Conservation (phyloP, 495 filamentous ascomycete genomes). For the Cetradonia linearis region DNA sequence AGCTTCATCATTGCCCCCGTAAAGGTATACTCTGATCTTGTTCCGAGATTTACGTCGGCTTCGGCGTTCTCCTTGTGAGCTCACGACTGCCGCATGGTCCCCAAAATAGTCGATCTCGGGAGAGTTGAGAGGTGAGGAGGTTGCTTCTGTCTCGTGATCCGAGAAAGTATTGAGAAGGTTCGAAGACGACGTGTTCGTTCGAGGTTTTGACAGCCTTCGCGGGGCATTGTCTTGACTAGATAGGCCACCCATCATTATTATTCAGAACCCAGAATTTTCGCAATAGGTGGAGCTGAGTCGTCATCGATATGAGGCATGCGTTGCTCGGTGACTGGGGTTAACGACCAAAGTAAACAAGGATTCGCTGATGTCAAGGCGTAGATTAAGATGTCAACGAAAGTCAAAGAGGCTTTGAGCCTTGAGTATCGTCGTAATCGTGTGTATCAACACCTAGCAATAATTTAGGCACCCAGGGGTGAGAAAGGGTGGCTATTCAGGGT, state of each 20-base stretch:
- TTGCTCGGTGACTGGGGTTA: background rate
- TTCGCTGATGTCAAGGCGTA: background rate
- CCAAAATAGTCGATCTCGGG: constrained; percentile 23
- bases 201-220: constrained; percentile 13
- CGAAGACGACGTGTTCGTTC: constrained; percentile 23
- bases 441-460: background rate
- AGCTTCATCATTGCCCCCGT: constrained; percentile 18
- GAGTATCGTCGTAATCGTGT: background rate
- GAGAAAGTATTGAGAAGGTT: constrained; percentile 15
- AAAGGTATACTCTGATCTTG: constrained; percentile 24
- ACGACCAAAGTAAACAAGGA: background rate
- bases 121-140: constrained; percentile 18
- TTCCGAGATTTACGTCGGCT: constrained; percentile 21
- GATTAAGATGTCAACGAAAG: background rate
- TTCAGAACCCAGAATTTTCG: background rate
- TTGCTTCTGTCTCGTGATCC: constrained; percentile 4
- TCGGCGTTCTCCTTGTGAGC: constrained; percentile 21
- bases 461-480: background rate
- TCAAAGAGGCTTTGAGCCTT: background rate
- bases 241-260: background rate
- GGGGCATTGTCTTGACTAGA: background rate
- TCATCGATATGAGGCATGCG: background rate
- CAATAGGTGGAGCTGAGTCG: background rate
- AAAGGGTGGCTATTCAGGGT: background rate
- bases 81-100: constrained; percentile 15